These are phyloP conservation scores for Plasmodium falciparum DNA, from an alignment of 169 alveolate species.

Conservation along the genomic window DNA sequence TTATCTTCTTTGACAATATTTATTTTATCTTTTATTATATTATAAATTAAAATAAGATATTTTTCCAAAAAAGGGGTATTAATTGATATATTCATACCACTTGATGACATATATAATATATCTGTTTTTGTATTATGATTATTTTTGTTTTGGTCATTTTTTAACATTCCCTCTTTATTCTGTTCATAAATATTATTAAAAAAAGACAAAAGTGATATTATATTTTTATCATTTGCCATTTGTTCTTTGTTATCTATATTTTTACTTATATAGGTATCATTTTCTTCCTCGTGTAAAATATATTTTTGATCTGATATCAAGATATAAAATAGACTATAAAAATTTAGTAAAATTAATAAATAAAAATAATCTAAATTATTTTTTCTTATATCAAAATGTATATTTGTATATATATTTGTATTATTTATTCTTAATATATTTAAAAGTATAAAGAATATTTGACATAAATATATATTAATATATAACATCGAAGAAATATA, in stretches of 20 bases:
- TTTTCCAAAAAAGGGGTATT: conserved; percentile 7
- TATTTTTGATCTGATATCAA: background rate
- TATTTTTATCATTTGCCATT: background rate
- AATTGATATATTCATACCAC: background rate
- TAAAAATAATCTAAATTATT: conserved; percentile 62
- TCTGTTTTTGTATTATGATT: background rate
- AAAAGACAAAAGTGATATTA: background rate
- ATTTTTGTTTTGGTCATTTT: background rate
- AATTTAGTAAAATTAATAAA: conserved; percentile 40
- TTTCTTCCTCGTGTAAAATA: background rate
- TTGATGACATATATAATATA: background rate
- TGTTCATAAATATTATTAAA: conserved; percentile 7
- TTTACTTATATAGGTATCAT: background rate
- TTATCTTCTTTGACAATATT: conserved; percentile 7
- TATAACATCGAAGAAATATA: background rate
- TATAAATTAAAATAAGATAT: conserved; percentile 13
- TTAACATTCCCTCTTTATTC: background rate
- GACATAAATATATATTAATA: conserved; percentile 26
- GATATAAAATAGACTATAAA: conserved; percentile 17
- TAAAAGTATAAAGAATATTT: conserved; percentile 32
- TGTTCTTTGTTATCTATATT: background rate
- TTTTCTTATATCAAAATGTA: conserved; percentile 34
- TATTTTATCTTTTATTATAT: conserved; percentile 3
- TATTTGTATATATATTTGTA: conserved; percentile 32
- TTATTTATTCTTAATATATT: conserved; percentile 53